phyloP scores from a whole-genome alignment of 2,329 filamentous ascomycete genomes.

The Colletotrichum sp. region DNA sequence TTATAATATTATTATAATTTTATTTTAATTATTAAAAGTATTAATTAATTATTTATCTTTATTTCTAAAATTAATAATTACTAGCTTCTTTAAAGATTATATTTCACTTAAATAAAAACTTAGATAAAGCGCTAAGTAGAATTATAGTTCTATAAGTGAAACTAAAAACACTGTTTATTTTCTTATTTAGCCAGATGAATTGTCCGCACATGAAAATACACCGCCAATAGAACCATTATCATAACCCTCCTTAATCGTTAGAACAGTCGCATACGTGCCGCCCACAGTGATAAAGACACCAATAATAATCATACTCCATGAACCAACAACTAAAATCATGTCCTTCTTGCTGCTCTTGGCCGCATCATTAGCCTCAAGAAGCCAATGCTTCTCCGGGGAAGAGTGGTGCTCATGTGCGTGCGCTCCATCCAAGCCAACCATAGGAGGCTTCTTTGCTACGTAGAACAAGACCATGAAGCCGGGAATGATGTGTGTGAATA shows the following conservation, averaged over 20 bases:
- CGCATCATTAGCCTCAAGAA: neutral
- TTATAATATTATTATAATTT: too few species aligned
- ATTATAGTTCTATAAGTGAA: rapidly evolving
- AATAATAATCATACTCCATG: conserved; percentile 29
- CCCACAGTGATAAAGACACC: conserved; percentile 23
- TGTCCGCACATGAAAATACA: conserved; percentile 32
- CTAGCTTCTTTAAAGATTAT: too few species aligned
- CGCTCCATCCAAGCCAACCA: neutral
- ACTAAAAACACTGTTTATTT: rapidly evolving
- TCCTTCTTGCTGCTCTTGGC: conserved; percentile 18
- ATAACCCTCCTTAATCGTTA: conserved; percentile 28
- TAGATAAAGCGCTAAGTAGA: too few species aligned
- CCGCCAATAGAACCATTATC: conserved; percentile 23
- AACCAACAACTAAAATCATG: conserved; percentile 25
- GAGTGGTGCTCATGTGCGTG: neutral
- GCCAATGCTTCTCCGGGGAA: neutral
- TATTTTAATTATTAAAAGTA: too few species aligned
- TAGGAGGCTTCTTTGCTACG: neutral
- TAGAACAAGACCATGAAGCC: neutral
- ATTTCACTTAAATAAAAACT: too few species aligned
- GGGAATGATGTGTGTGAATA: neutral
- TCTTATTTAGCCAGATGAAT: conserved; percentile 5
- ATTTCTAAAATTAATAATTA: too few species aligned
- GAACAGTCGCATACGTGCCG: conserved; percentile 27
- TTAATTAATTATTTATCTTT: too few species aligned